phyloP scores from a whole-genome alignment of 192 early-diverging fungal species.

The Coemansia erecta region DNA sequence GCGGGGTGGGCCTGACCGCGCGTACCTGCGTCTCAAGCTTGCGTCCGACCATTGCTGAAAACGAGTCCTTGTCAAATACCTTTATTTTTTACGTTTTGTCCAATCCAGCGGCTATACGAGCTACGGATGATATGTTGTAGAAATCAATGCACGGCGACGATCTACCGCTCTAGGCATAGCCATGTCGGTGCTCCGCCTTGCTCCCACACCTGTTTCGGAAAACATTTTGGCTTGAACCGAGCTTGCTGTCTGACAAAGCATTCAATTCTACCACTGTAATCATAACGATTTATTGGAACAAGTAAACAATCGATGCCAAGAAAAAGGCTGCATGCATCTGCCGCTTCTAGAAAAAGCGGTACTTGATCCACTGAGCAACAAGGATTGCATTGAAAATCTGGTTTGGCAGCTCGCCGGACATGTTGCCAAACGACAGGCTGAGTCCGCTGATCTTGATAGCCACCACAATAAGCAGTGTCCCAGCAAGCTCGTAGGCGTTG shows the following conservation, averaged over 20 bases:
- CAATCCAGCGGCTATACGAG: background rate
- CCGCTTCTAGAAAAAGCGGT: constrained; percentile 1
- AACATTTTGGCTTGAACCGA: too few relatives aligned
- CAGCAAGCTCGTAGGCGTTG: constrained; percentile 7
- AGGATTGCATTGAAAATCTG: background rate
- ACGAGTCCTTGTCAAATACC: background rate
- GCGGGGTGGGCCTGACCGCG: constrained; percentile 21
- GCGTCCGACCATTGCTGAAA: constrained; percentile 3
- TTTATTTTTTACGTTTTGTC: background rate
- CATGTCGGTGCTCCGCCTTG: too few relatives aligned
- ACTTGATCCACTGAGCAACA: background rate
- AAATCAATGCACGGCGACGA: too few relatives aligned
- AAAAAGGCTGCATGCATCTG: too few relatives aligned
- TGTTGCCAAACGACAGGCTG: background rate
- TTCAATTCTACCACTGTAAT: too few relatives aligned
- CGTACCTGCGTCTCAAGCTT: constrained; percentile 12
- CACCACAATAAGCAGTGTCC: background rate
- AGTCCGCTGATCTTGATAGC: background rate
- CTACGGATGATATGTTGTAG: too few relatives aligned
- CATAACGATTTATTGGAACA: too few relatives aligned
- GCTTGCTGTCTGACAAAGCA: too few relatives aligned
- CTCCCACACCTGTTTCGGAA: too few relatives aligned
- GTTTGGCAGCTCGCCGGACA: background rate
- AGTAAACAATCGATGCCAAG: too few relatives aligned
- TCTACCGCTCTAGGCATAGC: too few relatives aligned